A percentile compares a stretch with the other conserved stretches of the same genome.
Conservation (phyloP, 208 protist species). For the Crithidia fasciculata region DNA sequence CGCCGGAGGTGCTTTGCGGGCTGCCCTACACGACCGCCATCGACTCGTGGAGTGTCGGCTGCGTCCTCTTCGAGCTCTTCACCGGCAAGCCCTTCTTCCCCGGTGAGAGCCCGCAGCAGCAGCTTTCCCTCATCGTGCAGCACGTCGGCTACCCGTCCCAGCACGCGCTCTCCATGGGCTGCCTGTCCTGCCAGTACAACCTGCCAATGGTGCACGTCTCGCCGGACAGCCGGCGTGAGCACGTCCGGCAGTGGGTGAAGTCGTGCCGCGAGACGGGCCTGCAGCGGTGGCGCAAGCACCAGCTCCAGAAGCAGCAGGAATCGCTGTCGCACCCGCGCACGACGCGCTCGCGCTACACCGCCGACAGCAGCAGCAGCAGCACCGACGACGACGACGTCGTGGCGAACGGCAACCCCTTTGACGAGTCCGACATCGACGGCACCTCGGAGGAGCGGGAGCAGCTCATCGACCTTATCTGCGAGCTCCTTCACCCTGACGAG, state of each 20-base stretch:
- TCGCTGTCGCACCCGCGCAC: not conserved
- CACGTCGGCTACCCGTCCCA: conserved; percentile 87
- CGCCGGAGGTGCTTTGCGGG: conserved; percentile 91
- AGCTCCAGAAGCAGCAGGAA: conserved; percentile 33
- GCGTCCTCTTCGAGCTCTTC: conserved; percentile 91
- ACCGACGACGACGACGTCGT: conserved; percentile 26
- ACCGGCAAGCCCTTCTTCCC: conserved; percentile 95
- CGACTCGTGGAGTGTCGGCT: conserved; percentile 94
- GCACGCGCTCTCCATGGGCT: conserved; percentile 60
- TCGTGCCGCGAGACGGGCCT: conserved; percentile 32
- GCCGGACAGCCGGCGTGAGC: conserved; percentile 22
- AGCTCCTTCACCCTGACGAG: conserved; percentile 76
- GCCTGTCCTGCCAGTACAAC: conserved; percentile 40
- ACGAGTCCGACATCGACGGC: conserved; percentile 31
- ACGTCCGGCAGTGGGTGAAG: conserved; percentile 35
- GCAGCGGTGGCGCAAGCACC: conserved; percentile 34
- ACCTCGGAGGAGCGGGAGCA: conserved; percentile 41
- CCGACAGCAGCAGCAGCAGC: conserved; percentile 18
- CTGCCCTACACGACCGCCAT: conserved; percentile 91
- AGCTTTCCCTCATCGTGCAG: conserved; percentile 92
- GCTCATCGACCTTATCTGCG: conserved; percentile 71
- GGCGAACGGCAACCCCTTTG: conserved; percentile 27
- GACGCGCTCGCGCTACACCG: conserved; percentile 13
- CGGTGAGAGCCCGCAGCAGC: conserved; percentile 86
- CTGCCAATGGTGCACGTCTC: conserved; percentile 34